Evolutionary conservation across 208 protist species (phyloP).

Genomic region (Leishmania aethiopica): DNA sequence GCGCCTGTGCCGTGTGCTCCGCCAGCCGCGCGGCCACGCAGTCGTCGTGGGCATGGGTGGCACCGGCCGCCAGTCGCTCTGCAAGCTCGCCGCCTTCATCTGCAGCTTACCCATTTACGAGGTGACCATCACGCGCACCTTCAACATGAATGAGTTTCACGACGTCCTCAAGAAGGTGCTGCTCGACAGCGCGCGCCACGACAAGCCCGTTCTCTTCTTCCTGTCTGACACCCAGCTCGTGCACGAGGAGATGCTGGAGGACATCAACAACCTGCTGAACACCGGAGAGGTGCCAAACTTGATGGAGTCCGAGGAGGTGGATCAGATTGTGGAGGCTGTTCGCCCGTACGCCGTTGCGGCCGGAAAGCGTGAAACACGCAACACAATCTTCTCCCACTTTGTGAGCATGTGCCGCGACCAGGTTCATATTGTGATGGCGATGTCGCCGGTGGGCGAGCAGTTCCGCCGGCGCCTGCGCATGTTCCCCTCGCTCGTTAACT

Average conservation of each 20-base stretch:
- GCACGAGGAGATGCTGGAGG: slow-evolving; percentile 96
- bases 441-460: slow-evolving; percentile 96
- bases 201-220: slow-evolving; percentile 94
- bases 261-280: slow-evolving; percentile 98
- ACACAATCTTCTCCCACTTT: slow-evolving; percentile 94
- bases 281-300: slow-evolving; percentile 97
- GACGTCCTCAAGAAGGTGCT: slow-evolving; percentile 94
- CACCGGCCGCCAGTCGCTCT: slow-evolving; percentile 95
- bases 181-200: slow-evolving; percentile 82
- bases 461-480: slow-evolving; percentile 95
- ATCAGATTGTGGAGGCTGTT: slow-evolving; percentile 92
- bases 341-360: slow-evolving; percentile 83
- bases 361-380: slow-evolving; percentile 94
- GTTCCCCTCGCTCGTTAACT: slow-evolving; percentile 98
- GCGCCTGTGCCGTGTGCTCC: slow-evolving; percentile 95
- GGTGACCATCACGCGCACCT: slow-evolving; percentile 91
- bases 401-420: slow-evolving; percentile 94
- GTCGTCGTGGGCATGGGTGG: slow-evolving; percentile 98
- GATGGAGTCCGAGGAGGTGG: slow-evolving; percentile 95
- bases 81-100: slow-evolving; percentile 94
- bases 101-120: slow-evolving; percentile 90
- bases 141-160: slow-evolving; percentile 94
- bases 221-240: slow-evolving; percentile 96
- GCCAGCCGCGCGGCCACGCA: slow-evolving; percentile 96
- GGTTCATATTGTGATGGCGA: slow-evolving; percentile 96